Percentiles rank a stretch among this genome's conserved stretches.
Conservation (phyloP, 352 stramenopile genomes). For the Phytopythium chamaehyphon region DNA sequence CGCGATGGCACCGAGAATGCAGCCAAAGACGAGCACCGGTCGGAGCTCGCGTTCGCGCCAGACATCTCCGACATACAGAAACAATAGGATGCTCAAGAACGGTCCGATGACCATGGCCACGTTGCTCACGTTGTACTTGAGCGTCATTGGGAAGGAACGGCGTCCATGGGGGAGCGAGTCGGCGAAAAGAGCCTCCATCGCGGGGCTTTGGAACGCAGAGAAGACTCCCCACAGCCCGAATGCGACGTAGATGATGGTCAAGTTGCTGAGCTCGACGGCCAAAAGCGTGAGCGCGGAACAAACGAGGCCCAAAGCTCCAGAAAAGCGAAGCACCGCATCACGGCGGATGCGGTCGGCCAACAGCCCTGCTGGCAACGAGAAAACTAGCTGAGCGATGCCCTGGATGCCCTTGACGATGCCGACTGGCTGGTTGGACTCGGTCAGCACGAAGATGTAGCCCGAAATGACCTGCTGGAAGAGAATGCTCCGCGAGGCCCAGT, state of each 20-base stretch:
- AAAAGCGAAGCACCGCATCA: slow-evolving; percentile 64
- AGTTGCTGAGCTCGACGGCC: slow-evolving; percentile 38
- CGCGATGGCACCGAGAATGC: slow-evolving; percentile 41
- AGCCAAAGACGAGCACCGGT: slow-evolving; percentile 56
- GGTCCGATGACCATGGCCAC: slow-evolving; percentile 64
- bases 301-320: slow-evolving; percentile 46
- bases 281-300: slow-evolving; percentile 47
- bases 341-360: slow-evolving; percentile 63
- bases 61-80: slow-evolving; percentile 55
- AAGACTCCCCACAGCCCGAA: slow-evolving; percentile 74
- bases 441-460: slow-evolving; percentile 77
- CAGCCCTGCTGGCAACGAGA: slow-evolving; percentile 64
- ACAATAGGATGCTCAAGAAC: slow-evolving; percentile 57
- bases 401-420: slow-evolving; percentile 81
- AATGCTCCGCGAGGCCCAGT: slow-evolving; percentile 68
- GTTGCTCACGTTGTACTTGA: slow-evolving; percentile 82
- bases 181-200: slow-evolving; percentile 70
- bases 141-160: slow-evolving; percentile 67
- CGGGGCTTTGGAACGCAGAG: slow-evolving; percentile 57
- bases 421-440: slow-evolving; percentile 67
- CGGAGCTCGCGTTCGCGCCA: slow-evolving; percentile 55
- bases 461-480: slow-evolving; percentile 77
- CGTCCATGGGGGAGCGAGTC: slow-evolving; percentile 66
- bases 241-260: slow-evolving; percentile 50
- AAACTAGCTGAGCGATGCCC: slow-evolving; percentile 70